These are phyloP conservation scores for Effrenium voratum DNA, from an alignment of 73 alveolate genomes.

Conservation along the genomic window DNA sequence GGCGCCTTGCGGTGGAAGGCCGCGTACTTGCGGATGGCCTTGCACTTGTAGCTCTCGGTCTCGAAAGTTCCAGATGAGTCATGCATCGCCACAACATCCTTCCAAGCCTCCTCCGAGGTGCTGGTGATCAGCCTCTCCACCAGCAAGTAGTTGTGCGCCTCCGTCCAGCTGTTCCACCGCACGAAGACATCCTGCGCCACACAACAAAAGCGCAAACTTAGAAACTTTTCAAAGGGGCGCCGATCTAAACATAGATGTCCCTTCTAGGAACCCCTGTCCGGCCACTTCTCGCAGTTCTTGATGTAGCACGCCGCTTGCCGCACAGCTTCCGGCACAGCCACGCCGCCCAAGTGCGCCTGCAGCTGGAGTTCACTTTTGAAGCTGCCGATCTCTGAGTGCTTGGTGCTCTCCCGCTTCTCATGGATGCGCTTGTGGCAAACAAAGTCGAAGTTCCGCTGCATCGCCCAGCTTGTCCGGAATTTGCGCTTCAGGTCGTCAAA, in stretches of 20 bases:
- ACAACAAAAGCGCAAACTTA: neutral
- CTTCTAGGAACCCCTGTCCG: neutral
- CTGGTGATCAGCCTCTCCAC: neutral
- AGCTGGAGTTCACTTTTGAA: neutral
- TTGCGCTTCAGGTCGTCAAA: neutral
- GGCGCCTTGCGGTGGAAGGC: neutral
- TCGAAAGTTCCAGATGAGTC: neutral
- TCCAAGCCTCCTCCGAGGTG: neutral
- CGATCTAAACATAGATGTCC: neutral
- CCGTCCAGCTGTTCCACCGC: neutral
- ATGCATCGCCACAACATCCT: slow-evolving; percentile 5
- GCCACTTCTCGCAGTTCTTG: neutral
- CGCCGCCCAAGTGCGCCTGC: neutral
- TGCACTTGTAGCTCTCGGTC: neutral
- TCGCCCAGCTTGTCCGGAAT: neutral
- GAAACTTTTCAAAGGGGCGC: too few species aligned
- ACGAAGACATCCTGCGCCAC: neutral
- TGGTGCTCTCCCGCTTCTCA: neutral
- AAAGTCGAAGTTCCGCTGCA: neutral
- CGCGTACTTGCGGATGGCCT: slow-evolving; percentile 9
- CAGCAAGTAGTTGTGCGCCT: slow-evolving; percentile 29
- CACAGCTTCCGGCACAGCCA: neutral
- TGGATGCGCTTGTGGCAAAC: neutral
- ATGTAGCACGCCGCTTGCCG: slow-evolving; percentile 9
- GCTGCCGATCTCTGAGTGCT: slow-evolving; percentile 12